Evolutionary conservation across 1,284 basidiomycete species (phyloP), one percentile per base, ranked within the genome.

Genomic region (Apiotrichum sp.): DNA sequence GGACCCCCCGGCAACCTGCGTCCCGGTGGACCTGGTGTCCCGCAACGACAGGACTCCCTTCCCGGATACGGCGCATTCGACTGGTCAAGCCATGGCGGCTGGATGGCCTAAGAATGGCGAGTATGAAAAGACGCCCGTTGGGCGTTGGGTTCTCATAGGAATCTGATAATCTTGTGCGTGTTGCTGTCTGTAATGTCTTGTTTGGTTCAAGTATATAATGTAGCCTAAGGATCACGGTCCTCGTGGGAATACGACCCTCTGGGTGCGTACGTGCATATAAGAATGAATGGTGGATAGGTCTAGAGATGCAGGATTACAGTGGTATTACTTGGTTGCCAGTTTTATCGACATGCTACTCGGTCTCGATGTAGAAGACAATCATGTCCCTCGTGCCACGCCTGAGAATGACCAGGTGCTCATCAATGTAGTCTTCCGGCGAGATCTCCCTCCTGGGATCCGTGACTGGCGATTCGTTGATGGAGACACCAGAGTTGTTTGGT

Each of bases 311-410:
- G n/a, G n/a, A n/a, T n/a, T n/a, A n/a, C n/a, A n/a, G n/a, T n/a
- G n/a, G n/a, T n/a, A n/a, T n/a, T n/a, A n/a, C n/a, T n/a, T n/a
- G n/a, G n/a, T n/a, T n/a, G n/a, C n/a, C n/a, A n/a, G n/a, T n/a
- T n/a, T n/a, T n/a, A n/a, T n/a, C n/a, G n/a, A n/a, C n/a, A n/a
- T n/a, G n/a, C n/a, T n/a, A n/a, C n/a, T n/a, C n/a, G n/a, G n/a
- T n/a, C 1, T 75, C 72, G 16, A 77, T 39, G 47, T 69, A 82
- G 5, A 91, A 69, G 47, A 92, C 80, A 14, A 84, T 73, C 56
- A 86, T 79, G 51, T 85, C 86, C 60, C 86, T 83, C 73, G 86
- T 89, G 5, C 91, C 91, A 35, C 84, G 82, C 48, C 87, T 81
- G 29, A 93, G 62, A 55, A 93, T 81, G 9, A 81, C 82, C 6